Conservation (phyloP, 176 grass and related monocot species). For the Saccharum officinarum region DNA sequence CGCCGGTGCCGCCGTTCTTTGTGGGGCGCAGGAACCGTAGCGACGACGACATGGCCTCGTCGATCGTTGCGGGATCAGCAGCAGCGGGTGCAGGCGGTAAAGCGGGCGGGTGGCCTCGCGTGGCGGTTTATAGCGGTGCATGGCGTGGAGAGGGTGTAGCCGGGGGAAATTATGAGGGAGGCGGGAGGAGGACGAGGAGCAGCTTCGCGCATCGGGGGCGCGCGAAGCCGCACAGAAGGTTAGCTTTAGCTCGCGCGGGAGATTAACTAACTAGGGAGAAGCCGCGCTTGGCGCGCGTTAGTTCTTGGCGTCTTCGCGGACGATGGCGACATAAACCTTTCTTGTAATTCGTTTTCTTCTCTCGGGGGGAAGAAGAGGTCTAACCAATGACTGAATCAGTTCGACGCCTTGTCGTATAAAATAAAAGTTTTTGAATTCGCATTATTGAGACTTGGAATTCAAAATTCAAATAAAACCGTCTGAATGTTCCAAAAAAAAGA, state of each 20-base stretch:
- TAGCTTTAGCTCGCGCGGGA: background rate
- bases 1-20: constrained; percentile 22
- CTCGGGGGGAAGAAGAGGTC: background rate
- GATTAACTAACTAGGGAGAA: background rate
- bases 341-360: background rate
- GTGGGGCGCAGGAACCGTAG: background rate
- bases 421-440: background rate
- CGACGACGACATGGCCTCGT: background rate
- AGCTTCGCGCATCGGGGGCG: constrained; percentile 5
- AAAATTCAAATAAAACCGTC: background rate
- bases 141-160: background rate
- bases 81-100: background rate
- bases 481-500: no score
- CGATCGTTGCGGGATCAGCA: background rate
- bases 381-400: background rate
- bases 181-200: constrained; percentile 37
- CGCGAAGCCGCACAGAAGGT: constrained; percentile 56
- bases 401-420: no score
- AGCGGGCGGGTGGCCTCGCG: background rate
- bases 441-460: background rate
- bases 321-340: background rate
- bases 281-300: background rate
- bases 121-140: constrained; percentile 39
- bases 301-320: background rate
- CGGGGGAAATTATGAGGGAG: constrained; percentile 21